These are phyloP conservation scores for Oryza meridionalis DNA, from an alignment of 176 grass and related monocot species.

Conservation along the genomic window DNA sequence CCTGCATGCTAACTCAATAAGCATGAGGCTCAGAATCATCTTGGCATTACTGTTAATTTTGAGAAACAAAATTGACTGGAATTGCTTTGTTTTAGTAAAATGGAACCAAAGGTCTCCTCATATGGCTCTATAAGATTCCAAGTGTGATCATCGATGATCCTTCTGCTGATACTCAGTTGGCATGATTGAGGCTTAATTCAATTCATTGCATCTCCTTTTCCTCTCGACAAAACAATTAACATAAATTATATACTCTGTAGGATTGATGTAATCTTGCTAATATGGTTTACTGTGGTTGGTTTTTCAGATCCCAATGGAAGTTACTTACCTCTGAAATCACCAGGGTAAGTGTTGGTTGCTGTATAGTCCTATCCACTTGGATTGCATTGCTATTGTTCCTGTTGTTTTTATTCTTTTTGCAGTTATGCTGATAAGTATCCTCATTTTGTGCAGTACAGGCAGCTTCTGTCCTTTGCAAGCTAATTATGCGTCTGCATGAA, in stretches of 20 bases:
- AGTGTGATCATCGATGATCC: background rate
- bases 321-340: constrained; percentile 51
- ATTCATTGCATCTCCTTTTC: background rate
- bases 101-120: background rate
- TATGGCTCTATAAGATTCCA: background rate
- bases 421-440: constrained; percentile 34
- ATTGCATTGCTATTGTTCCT: background rate
- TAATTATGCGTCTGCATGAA: constrained; percentile 43
- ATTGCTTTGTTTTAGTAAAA: background rate
- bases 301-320: constrained; percentile 73
- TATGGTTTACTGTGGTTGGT: background rate
- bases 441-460: constrained; percentile 75
- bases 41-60: background rate
- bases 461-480: constrained; percentile 38
- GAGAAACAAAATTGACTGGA: background rate
- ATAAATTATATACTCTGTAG: background rate
- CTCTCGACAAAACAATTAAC: background rate
- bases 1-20: background rate
- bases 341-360: constrained; percentile 59
- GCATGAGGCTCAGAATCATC: background rate
- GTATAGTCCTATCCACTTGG: constrained; percentile 15
- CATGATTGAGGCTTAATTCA: constrained; percentile 16
- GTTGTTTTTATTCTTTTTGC: constrained; percentile 13
- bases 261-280: constrained; percentile 32
- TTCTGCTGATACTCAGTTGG: constrained; percentile 10